Evolutionary conservation across 2,329 filamentous ascomycete genomes (phyloP).

Genomic region (Alternaria tenuissima): DNA sequence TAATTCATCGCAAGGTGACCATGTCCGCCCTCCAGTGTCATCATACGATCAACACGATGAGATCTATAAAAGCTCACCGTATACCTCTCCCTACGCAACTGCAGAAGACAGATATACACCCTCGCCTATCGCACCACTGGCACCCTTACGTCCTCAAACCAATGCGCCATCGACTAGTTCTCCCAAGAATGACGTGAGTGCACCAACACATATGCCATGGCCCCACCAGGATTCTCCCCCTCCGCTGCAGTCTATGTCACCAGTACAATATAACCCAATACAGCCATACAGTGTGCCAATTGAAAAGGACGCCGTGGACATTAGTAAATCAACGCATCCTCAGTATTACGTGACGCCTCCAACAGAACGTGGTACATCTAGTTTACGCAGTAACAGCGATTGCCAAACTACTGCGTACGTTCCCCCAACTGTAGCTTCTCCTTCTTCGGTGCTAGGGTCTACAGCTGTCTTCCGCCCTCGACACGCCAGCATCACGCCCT

Average conservation of each 20-base stretch:
- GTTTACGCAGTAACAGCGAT: not conserved
- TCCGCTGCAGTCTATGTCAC: not conserved
- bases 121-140: constrained; percentile 25
- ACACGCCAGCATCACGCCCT: constrained; percentile 19
- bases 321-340: not conserved
- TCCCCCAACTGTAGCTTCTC: not conserved
- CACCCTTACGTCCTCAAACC: constrained; percentile 17
- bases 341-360: not conserved
- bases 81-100: constrained; percentile 9
- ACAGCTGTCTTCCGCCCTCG: constrained; percentile 7
- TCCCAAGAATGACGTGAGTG: not conserved
- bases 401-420: constrained; percentile 5
- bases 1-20: constrained; percentile 29
- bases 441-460: not conserved
- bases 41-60: constrained; percentile 6
- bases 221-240: constrained; percentile 6
- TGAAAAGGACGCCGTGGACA: not conserved
- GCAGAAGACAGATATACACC: constrained; percentile 10
- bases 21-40: not conserved
- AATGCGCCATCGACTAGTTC: constrained; percentile 1
- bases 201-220: constrained; percentile 12
- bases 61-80: not conserved
- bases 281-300: constrained; percentile 6
- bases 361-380: constrained; percentile 3
- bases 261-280: not conserved